Percentiles rank a stretch among this genome's conserved stretches.
These are phyloP conservation scores for Morella rubra DNA, from an alignment of 306 rosid genomes.

Conservation along the genomic window DNA sequence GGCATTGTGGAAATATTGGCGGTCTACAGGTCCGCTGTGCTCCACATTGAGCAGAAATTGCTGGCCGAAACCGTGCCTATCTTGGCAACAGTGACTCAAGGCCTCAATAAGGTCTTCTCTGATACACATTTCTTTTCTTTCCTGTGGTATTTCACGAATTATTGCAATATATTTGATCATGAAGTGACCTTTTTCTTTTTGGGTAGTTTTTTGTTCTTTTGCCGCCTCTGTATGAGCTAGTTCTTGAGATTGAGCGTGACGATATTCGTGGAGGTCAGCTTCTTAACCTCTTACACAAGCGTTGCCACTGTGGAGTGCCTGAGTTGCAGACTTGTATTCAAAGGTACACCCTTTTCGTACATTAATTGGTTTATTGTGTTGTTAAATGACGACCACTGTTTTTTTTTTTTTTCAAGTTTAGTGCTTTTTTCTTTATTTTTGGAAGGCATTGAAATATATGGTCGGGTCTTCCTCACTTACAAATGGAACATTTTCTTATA, in stretches of 20 bases:
- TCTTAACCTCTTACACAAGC: constrained; percentile 78
- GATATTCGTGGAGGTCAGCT: constrained; percentile 89
- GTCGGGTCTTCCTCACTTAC: neutral
- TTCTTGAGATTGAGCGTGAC: constrained; percentile 81
- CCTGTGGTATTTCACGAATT: neutral
- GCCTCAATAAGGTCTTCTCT: constrained; percentile 73
- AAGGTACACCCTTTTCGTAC: constrained; percentile 49
- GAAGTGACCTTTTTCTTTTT: neutral
- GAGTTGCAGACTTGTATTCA: constrained; percentile 94
- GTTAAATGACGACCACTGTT: neutral
- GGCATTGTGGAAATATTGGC: constrained; percentile 89
- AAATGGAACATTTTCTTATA: neutral
- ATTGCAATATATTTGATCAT: neutral
- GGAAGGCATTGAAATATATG: neutral
- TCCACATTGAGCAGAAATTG: constrained; percentile 83
- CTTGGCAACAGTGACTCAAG: constrained; percentile 83
- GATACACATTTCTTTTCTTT: neutral
- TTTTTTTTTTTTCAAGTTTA: too few species aligned
- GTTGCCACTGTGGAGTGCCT: constrained; percentile 97
- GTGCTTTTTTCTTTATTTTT: neutral
- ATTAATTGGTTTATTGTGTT: neutral
- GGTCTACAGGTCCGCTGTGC: constrained; percentile 75
- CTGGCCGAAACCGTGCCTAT: constrained; percentile 80
- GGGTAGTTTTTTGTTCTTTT: constrained; percentile 77
- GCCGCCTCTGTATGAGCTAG: constrained; percentile 79